Evolutionary conservation across 1,284 basidiomycete genomes (phyloP).

Genomic region (Baeospora myosura): DNA sequence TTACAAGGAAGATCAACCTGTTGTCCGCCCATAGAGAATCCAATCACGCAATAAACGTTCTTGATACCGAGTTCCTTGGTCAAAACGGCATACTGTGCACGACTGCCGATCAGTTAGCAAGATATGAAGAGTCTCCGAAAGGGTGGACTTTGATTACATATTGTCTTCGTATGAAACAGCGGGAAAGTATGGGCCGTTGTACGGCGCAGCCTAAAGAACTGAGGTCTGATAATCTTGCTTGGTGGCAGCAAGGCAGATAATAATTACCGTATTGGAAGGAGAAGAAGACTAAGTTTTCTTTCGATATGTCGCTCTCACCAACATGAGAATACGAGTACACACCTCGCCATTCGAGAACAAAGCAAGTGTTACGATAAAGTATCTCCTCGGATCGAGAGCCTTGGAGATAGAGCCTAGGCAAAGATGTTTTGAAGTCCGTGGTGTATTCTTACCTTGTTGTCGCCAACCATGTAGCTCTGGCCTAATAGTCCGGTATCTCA

Average conservation of each 20-base stretch:
- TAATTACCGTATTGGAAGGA: slow-evolving; percentile 48
- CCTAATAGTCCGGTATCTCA: slow-evolving; percentile 25
- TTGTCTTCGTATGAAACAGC: slow-evolving; percentile 50
- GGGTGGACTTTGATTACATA: slow-evolving; percentile 37
- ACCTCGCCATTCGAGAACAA: slow-evolving; percentile 57
- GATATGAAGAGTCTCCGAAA: not conserved
- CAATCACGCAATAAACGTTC: slow-evolving; percentile 43
- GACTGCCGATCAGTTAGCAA: slow-evolving; percentile 24
- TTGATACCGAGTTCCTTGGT: slow-evolving; percentile 40
- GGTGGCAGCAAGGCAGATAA: slow-evolving; percentile 14
- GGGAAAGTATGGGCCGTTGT: slow-evolving; percentile 43
- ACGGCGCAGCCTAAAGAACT: slow-evolving; percentile 32
- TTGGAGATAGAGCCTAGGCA: slow-evolving; percentile 14
- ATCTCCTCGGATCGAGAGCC: slow-evolving; percentile 42
- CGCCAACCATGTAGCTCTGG: slow-evolving; percentile 44
- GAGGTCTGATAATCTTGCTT: slow-evolving; percentile 10
- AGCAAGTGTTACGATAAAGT: slow-evolving; percentile 51
- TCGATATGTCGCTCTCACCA: not conserved
- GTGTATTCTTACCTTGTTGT: slow-evolving; percentile 31
- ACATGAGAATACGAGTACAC: slow-evolving; percentile 1
- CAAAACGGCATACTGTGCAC: slow-evolving; percentile 48
- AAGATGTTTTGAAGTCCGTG: not conserved
- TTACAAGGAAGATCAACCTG: slow-evolving; percentile 30
- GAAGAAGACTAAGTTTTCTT: slow-evolving; percentile 42
- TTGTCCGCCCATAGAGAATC: slow-evolving; percentile 60